Percentiles rank a stretch among this genome's conserved stretches.
These are phyloP conservation scores for Coemansia sp. DNA, from an alignment of 192 early-diverging fungal genomes.

Conservation along the genomic window DNA sequence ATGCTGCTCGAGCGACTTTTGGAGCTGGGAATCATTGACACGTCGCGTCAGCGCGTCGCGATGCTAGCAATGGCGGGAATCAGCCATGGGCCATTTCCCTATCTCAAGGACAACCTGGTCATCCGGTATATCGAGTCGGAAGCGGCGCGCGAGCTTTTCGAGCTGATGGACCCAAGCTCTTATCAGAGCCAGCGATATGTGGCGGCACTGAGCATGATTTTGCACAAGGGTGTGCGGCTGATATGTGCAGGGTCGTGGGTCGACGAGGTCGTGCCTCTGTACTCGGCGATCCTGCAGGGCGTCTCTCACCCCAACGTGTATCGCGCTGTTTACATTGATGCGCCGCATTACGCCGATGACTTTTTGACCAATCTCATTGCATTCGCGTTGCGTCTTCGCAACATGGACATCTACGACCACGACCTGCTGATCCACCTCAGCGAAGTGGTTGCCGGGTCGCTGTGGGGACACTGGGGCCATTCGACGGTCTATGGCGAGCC, in stretches of 20 bases:
- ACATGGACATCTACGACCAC: slow-evolving; percentile 83
- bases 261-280: slow-evolving; percentile 94
- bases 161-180: slow-evolving; percentile 81
- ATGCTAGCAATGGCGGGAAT: slow-evolving; percentile 93
- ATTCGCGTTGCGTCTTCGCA: slow-evolving; percentile 83
- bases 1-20: slow-evolving; percentile 75
- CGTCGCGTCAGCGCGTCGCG: slow-evolving; percentile 65
- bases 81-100: slow-evolving; percentile 83
- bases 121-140: slow-evolving; percentile 89
- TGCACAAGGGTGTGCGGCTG: slow-evolving; percentile 68
- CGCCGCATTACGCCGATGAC: slow-evolving; percentile 72
- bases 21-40: slow-evolving; percentile 61
- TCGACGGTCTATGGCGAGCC: slow-evolving; percentile 90
- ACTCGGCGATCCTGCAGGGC: slow-evolving; percentile 69
- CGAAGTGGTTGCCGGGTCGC: slow-evolving; percentile 80
- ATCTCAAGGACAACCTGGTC: slow-evolving; percentile 75
- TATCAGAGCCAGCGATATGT: slow-evolving; percentile 68
- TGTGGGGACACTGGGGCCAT: slow-evolving; percentile 87
- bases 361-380: slow-evolving; percentile 86
- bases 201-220: slow-evolving; percentile 63
- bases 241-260: slow-evolving; percentile 84
- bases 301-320: slow-evolving; percentile 77
- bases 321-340: slow-evolving; percentile 89
- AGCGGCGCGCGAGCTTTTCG: slow-evolving; percentile 89
- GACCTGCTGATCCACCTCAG: slow-evolving; percentile 81